Evolutionary conservation across 805 yeast species (phyloP), one percentile per base, ranked within the genome.

Genomic region (Metschnikowia kunwiensis): DNA sequence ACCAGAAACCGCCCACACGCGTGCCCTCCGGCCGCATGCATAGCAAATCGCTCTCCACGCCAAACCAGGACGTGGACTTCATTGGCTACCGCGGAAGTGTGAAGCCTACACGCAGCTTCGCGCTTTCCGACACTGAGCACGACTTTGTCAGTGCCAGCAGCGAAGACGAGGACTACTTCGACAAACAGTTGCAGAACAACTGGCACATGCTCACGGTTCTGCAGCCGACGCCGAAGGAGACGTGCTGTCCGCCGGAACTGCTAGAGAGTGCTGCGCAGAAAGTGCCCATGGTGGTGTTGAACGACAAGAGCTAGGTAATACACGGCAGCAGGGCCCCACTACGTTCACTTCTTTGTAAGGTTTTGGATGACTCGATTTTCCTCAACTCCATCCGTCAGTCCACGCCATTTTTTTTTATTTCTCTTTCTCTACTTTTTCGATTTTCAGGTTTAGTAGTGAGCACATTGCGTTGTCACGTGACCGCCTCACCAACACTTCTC

Each of bases 1-100:
- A 17, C 5, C 30, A 52, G 59, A 12, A 20, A n/a, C 21, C 29
- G 5, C 25, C 34, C 19, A 22, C 21, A 28, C 33, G 31, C 14
- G 27, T 40, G 5, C 42, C 43, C 23, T 19, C 27, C 8, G 47
- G 46, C 27, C 48, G 65, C 25, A 58, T 51, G 28, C 67, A 65
- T 42, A 59, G 67, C 40, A 62, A 62, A 34, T 60, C 70, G 1
- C 52, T 63, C 17, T 52, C 62, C 8, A 43, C 60, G 11, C 49
- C 60, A 14, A 41, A 47, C 30, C 54, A 58, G 23, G 64, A 63
- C 37, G 58, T 58, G 16, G 72, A 70, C 46, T 46, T 64, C 37
- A 56, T 61, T 8, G 68, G 70, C 53, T 47, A 56, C 63, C 60
- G 43, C 47, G 61, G 32, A 43, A 16, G 31, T n/a, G 21, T 20